These are phyloP conservation scores for Cardamine chenopodiifolia DNA, from an alignment of 345 rosid genomes.

Conservation along the genomic window DNA sequence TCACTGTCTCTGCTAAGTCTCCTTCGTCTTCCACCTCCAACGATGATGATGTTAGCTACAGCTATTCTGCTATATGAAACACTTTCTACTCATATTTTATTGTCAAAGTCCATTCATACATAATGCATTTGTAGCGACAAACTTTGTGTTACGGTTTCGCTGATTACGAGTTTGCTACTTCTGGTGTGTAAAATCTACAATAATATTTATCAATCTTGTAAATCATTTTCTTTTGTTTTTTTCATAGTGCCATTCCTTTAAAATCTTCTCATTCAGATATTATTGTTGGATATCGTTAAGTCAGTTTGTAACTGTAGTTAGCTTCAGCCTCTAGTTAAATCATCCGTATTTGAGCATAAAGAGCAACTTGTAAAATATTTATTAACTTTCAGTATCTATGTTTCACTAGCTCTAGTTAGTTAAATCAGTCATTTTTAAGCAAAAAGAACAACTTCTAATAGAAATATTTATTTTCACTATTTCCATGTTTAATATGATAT, in stretches of 20 bases:
- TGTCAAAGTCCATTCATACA: neutral
- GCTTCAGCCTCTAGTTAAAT: neutral
- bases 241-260: neutral
- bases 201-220: neutral
- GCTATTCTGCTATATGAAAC: slow-evolving; percentile 59
- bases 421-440: neutral
- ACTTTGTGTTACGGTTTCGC: slow-evolving; percentile 15
- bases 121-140: slow-evolving; percentile 16
- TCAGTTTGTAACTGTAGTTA: neutral
- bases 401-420: neutral
- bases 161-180: slow-evolving; percentile 28
- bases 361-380: neutral
- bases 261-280: neutral
- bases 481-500: neutral
- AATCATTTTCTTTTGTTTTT: neutral
- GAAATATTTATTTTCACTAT: neutral
- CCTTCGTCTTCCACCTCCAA: slow-evolving; percentile 27
- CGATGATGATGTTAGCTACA: slow-evolving; percentile 44
- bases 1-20: slow-evolving; percentile 55
- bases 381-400: neutral
- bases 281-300: neutral
- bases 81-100: slow-evolving; percentile 10
- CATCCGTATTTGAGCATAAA: neutral
- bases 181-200: slow-evolving; percentile 9
- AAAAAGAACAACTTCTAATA: neutral